phyloP scores from a whole-genome alignment of 192 early-diverging fungal species.

The Gaertneriomyces semiglobifer region DNA sequence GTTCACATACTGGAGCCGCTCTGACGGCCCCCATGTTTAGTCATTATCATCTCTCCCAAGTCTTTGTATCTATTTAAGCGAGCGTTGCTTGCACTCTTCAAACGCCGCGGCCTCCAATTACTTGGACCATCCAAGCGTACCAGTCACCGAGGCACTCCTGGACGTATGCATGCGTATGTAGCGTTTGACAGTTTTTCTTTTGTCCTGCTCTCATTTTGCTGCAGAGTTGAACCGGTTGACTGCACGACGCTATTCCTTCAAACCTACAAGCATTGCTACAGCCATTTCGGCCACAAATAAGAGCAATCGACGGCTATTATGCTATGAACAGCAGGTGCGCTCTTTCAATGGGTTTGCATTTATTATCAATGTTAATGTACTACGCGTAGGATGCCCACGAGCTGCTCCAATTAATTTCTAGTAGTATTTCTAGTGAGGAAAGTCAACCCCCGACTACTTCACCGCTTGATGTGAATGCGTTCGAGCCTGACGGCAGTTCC shows the following conservation, averaged over 20 bases:
- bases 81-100: conserved; percentile 3
- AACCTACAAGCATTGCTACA: conserved; percentile 28
- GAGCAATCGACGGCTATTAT: conserved; percentile 33
- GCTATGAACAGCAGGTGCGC: conserved; percentile 44
- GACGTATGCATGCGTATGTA: no score
- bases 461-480: no score
- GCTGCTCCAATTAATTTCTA: conserved; percentile 75
- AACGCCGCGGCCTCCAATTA: no score
- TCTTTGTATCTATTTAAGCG: conserved; percentile 32
- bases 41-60: conserved; percentile 38
- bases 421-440: conserved; percentile 66
- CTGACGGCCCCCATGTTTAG: conserved; percentile 8
- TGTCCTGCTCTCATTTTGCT: no score
- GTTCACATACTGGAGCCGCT: background rate
- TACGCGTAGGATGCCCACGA: conserved; percentile 80
- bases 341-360: no score
- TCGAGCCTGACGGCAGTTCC: no score
- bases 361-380: no score
- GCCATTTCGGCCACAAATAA: conserved; percentile 35
- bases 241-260: conserved; percentile 5
- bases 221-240: conserved; percentile 28
- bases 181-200: no score
- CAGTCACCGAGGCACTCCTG: background rate
- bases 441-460: background rate
- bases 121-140: no score